Conservation (phyloP, 2,329 filamentous ascomycete species). For the Alternaria novae-zelandiae region DNA sequence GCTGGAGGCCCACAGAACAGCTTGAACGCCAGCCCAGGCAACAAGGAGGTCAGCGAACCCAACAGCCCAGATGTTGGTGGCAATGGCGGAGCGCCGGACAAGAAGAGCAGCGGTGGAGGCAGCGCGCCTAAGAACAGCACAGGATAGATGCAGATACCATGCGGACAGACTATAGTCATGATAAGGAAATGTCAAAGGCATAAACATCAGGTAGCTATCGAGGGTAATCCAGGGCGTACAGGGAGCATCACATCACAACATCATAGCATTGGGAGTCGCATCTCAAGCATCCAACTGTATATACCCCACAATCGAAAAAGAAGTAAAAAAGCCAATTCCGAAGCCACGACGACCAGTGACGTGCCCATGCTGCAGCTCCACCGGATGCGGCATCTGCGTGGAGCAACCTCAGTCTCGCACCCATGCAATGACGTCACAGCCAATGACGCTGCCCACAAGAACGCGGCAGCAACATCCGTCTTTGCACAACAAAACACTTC, state of each 20-base stretch:
- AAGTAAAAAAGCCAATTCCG: neutral
- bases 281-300: neutral
- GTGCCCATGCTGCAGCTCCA: neutral
- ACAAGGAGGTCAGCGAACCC: conserved; percentile 62
- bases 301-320: neutral
- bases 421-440: conserved; percentile 3
- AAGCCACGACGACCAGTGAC: neutral
- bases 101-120: conserved; percentile 43
- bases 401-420: neutral
- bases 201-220: neutral
- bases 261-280: neutral
- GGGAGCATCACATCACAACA: conserved; percentile 1
- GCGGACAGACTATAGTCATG: neutral
- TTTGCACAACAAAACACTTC: neutral
- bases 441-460: neutral
- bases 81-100: conserved; percentile 44
- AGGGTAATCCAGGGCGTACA: neutral
- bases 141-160: conserved; percentile 6
- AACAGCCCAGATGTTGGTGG: conserved; percentile 49
- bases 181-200: neutral
- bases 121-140: conserved; percentile 45
- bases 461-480: conserved; percentile 3
- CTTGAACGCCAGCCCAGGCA: conserved; percentile 66
- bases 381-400: neutral
- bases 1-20: conserved; percentile 43